Base-by-base conservation (phyloP, 169 alveolate species). In the Eimeria brunetti region DNA sequence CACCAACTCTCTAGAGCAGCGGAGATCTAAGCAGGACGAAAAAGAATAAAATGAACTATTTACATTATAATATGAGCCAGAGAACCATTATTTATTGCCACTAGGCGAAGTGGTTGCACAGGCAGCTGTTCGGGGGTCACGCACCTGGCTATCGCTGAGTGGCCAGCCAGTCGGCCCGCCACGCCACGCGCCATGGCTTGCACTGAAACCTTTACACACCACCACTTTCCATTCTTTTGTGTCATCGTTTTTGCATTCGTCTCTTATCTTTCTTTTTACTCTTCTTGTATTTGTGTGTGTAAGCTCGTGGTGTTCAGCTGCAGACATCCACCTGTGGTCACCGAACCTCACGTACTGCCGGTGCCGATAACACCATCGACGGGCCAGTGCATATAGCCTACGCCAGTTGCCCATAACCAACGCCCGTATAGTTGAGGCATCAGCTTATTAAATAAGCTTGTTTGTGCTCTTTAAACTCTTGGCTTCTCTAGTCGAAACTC, bases 101-200 rank as follows among this genome's bases (percentile, higher is more conserved):
- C 81, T 4, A 36, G 53, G 30, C 53, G 51, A 16, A 14, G 4
- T n/a, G 30, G 14, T 71, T 14, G 33, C n/a, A 53, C 81, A 14
- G 51, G 4, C 81, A 71, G 81, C 81, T 30, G 30, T 36, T 18
- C 2, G 44, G 46, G 51, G 81, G 81, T 71, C 88, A 78, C 88
- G 44, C 58, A 49, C 44, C 64, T n/a, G 62, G 41, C 88, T 22
- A 1, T 44, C 30, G 56, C 9, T 3, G 58, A 8, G 36, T 75
- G 60, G 85, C 60, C 85, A 75, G 85, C 85, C 60, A 75, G 85
- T 20, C 24, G 36, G 85, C 80, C 46, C 80, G 80, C 80, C 41
- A 69, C 80, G 49, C n/a, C 80, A 11, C 85, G 51, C 60, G 85
- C 85, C 85, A 75, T 58, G 60, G 56, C 81, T 75, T 38, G 85